Conservation (phyloP, 225 moss, liverwort and hornwort genomes). For the Physcomitrellopsis africana region DNA sequence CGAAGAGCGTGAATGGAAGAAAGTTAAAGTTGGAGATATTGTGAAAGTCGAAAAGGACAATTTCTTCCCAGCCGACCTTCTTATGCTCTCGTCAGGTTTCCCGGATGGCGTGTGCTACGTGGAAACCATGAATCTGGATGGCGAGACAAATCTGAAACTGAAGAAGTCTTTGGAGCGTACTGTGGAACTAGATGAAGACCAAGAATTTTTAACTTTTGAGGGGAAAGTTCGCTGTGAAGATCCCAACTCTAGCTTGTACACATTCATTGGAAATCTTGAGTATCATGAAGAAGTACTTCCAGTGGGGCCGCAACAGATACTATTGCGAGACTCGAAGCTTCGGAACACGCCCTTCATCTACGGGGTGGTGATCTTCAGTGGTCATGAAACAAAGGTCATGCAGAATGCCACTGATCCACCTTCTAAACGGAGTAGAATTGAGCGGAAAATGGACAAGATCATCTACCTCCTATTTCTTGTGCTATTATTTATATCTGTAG, state of each 20-base stretch:
- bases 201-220: constrained; percentile 65
- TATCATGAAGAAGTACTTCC: constrained; percentile 66
- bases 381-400: constrained; percentile 99
- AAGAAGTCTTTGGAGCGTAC: constrained; percentile 90
- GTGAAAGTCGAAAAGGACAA: constrained; percentile 95
- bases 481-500: constrained; percentile 71
- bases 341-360: constrained; percentile 87
- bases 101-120: constrained; percentile 97
- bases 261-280: constrained; percentile 90
- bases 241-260: constrained; percentile 91
- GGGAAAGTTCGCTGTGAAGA: constrained; percentile 85
- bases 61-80: constrained; percentile 95
- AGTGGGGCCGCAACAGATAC: constrained; percentile 80
- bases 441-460: constrained; percentile 91
- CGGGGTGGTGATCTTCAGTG: constrained; percentile 87
- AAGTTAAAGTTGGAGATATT: constrained; percentile 84
- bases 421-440: constrained; percentile 94
- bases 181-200: constrained; percentile 88
- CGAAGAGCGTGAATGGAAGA: constrained; percentile 78
- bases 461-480: constrained; percentile 85
- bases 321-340: constrained; percentile 94
- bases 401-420: constrained; percentile 95
- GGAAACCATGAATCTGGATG: constrained; percentile 99
- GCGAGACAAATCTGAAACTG: constrained; percentile 92
- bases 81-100: constrained; percentile 92